phyloP scores from a whole-genome alignment of 139 green algal genomes.

The Dunaliella sp. region DNA sequence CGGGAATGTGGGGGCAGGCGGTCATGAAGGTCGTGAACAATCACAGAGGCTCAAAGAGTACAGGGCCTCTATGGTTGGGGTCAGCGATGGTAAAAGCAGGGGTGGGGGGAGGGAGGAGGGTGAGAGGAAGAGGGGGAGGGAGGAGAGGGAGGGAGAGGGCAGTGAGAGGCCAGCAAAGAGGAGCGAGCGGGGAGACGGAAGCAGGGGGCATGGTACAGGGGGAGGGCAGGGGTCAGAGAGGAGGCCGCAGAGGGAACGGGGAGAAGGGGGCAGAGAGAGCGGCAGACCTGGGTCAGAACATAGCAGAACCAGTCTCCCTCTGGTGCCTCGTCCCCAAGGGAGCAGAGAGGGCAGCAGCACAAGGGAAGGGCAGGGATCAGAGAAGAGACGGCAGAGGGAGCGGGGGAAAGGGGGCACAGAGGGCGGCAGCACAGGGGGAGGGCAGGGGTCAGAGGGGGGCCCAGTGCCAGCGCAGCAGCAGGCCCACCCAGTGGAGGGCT shows the following conservation, averaged over 20 bases:
- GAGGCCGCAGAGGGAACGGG: not conserved
- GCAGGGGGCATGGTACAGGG: not conserved
- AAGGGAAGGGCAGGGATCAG: not conserved
- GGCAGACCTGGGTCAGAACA: too few species aligned
- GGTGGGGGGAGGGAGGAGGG: not conserved
- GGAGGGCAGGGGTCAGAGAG: not conserved
- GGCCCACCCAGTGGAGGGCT: too few species aligned
- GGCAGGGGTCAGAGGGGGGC: not conserved
- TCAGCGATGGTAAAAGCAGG: not conserved
- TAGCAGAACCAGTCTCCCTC: too few species aligned
- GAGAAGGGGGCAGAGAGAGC: not conserved
- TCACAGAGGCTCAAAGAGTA: not conserved
- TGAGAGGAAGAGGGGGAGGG: not conserved
- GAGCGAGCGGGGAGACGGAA: not conserved
- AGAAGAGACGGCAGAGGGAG: not conserved
- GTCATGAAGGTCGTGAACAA: not conserved
- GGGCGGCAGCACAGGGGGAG: not conserved
- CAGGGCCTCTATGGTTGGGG: not conserved
- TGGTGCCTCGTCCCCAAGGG: too few species aligned
- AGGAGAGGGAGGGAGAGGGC: not conserved
- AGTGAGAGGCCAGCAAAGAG: not conserved
- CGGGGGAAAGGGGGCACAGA: not conserved
- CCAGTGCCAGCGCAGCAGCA: too few species aligned
- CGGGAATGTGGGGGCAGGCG: not conserved
- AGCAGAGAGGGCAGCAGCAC: too few species aligned